phyloP scores from a whole-genome alignment of 768 basidiomycete species.

The Strobilomyces echinocephalus region DNA sequence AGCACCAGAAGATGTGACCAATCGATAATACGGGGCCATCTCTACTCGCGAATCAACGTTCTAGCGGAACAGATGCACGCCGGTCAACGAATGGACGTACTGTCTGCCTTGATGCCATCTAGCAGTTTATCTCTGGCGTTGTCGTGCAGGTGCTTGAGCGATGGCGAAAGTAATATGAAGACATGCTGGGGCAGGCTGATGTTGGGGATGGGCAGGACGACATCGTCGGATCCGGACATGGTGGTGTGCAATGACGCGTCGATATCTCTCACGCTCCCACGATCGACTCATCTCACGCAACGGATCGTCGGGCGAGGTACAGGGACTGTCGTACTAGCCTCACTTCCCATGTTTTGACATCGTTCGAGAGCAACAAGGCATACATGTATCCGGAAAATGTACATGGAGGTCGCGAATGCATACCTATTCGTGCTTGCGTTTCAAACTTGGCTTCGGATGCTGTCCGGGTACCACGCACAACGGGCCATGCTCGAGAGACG shows the following conservation, averaged over 20 bases:
- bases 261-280: conserved; percentile 10
- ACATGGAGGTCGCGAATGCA: background rate
- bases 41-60: conserved; percentile 40
- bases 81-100: conserved; percentile 40
- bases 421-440: conserved; percentile 45
- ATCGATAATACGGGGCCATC: conserved; percentile 81
- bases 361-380: background rate
- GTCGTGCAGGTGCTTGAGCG: conserved; percentile 60
- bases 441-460: conserved; percentile 36
- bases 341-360: background rate
- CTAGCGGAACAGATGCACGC: background rate
- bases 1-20: conserved; percentile 47
- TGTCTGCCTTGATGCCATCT: conserved; percentile 73
- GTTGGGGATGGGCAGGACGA: conserved; percentile 83
- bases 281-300: background rate
- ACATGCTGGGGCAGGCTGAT: conserved; percentile 74
- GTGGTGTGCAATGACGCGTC: conserved; percentile 19
- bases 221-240: conserved; percentile 88
- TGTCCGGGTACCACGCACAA: conserved; percentile 40
- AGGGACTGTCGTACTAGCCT: background rate
- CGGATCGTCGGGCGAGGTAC: too few species aligned
- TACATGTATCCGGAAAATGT: background rate
- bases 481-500: conserved; percentile 55
- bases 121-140: conserved; percentile 61
- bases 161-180: conserved; percentile 64